Evolutionary conservation across 352 stramenopile genomes (phyloP), one percentile per base, ranked within the genome.

Genomic region (Thraustochytrium striatum): DNA sequence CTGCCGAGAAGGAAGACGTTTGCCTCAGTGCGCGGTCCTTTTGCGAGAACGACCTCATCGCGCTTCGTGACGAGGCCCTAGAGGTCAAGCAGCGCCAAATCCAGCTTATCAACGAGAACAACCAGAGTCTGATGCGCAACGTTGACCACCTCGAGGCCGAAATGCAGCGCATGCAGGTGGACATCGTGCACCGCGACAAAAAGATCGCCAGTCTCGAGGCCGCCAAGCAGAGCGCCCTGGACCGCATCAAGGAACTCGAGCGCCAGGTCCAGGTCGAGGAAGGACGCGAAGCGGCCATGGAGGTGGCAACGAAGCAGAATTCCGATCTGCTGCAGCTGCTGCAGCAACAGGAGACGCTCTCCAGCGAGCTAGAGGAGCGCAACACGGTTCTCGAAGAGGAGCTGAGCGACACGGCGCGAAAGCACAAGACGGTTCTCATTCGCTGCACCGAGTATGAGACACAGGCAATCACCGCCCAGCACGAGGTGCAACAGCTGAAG

Each of bases 221-320:
- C 8, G 35, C 8, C 16, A 61, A 75, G 52, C 32, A 75, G 25
- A 38, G 30, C 32, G 44, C 52, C 7, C 33, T 36, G 9, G 43
- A 30, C 0, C 16, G 30, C 16, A 70, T 75, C 1, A 21, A 58
- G 25, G 65, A 75, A 11, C 65, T 75, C 35, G 21, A 28, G 50
- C 44, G 50, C 1, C 32, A 75, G 47, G 35, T 75, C 0, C 41
- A 75, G 25, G 41, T 75, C 11, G 68, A 75, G 32, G 52, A 75
- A 30, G 65, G 65, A 7, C 44, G 52, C 16, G 65, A 75, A 30
- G 65, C 44, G 19, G 65, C 65, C 30, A 75, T 75, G 65, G 65
- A 75, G 47, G 65, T 75, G 8, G n/a, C 65, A 8, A 75, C 65
- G 44, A 30, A 75, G 50, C 65, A 75, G 41, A 75, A 75, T 32